Conservation (phyloP, 768 basidiomycete genomes). For the Hortiboletus flavorubellus region DNA sequence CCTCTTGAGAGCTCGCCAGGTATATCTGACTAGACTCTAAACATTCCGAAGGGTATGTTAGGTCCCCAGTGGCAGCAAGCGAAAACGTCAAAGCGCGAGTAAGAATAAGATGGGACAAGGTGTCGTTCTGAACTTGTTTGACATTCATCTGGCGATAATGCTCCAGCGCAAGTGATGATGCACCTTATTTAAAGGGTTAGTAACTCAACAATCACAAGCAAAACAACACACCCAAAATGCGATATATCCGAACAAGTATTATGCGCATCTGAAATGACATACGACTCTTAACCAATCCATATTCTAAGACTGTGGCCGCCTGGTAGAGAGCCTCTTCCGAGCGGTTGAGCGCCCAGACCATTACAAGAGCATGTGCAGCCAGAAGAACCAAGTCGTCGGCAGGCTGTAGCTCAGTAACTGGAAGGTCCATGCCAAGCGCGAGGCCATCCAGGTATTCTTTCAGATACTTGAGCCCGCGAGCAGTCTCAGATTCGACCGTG, state of each 20-base stretch:
- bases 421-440: slow-evolving; percentile 60
- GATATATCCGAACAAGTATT: slow-evolving; percentile 77
- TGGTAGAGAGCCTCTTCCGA: slow-evolving; percentile 60
- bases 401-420: slow-evolving; percentile 78
- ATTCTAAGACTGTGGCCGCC: slow-evolving; percentile 68
- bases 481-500: slow-evolving; percentile 53
- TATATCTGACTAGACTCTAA: slow-evolving; percentile 81
- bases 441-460: slow-evolving; percentile 66
- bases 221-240: slow-evolving; percentile 60
- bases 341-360: slow-evolving; percentile 53
- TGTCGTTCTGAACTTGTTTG: slow-evolving; percentile 88
- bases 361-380: slow-evolving; percentile 64
- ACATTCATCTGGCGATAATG: slow-evolving; percentile 77
- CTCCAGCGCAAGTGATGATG: slow-evolving; percentile 66
- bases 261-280: slow-evolving; percentile 78
- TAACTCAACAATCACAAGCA: neutral
- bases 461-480: slow-evolving; percentile 50
- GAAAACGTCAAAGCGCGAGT: slow-evolving; percentile 79
- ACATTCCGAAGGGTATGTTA: slow-evolving; percentile 73
- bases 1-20: slow-evolving; percentile 75
- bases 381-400: slow-evolving; percentile 83
- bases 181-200: slow-evolving; percentile 45
- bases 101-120: slow-evolving; percentile 79
- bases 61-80: slow-evolving; percentile 67
- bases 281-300: slow-evolving; percentile 65